Conservation (phyloP, 2,329 filamentous ascomycete genomes). For the Cytospora leucostoma region DNA sequence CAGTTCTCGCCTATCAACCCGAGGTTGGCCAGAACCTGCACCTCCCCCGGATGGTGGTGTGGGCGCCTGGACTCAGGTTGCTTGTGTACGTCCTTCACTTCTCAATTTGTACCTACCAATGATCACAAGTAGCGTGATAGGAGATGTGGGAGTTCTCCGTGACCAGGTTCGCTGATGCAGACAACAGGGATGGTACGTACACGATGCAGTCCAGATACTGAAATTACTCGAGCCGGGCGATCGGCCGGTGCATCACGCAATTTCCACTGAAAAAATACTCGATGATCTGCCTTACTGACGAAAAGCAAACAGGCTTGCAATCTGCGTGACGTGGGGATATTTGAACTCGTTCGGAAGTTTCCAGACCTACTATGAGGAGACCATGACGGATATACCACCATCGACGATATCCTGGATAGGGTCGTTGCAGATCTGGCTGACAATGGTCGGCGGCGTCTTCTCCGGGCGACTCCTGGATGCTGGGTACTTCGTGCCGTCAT, state of each 20-base stretch:
- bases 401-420: slow-evolving; percentile 55
- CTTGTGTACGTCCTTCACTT: slow-evolving; percentile 29
- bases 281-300: neutral
- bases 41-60: slow-evolving; percentile 51
- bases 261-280: neutral
- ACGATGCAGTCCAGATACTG: too few species aligned
- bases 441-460: slow-evolving; percentile 53
- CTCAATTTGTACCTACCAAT: neutral
- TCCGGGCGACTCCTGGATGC: slow-evolving; percentile 53
- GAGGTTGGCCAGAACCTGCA: slow-evolving; percentile 42
- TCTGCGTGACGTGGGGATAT: slow-evolving; percentile 53
- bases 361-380: slow-evolving; percentile 50
- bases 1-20: slow-evolving; percentile 39
- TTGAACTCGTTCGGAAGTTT: slow-evolving; percentile 57
- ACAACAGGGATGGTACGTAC: neutral
- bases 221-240: too few species aligned
- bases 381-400: slow-evolving; percentile 37
- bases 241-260: neutral
- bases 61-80: slow-evolving; percentile 43
- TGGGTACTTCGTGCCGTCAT: slow-evolving; percentile 48
- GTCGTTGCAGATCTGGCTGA: slow-evolving; percentile 52
- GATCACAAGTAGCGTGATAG: slow-evolving; percentile 1
- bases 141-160: neutral
- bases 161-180: neutral
- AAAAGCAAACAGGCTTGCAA: slow-evolving; percentile 41